Conservation (phyloP, 768 basidiomycete genomes). For the Hericium coralloides region DNA sequence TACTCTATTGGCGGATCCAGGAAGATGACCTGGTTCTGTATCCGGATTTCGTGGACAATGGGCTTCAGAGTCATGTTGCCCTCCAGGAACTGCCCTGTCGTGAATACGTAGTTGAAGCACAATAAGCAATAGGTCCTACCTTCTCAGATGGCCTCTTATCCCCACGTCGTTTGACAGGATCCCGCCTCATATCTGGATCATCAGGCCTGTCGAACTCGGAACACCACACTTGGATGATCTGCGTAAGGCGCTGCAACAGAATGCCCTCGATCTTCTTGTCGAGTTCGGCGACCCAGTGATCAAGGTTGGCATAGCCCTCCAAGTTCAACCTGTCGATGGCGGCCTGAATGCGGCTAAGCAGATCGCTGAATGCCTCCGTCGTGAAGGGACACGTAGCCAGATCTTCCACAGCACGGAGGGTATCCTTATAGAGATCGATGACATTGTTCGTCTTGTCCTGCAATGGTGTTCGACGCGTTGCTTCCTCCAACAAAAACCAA, state of each 20-base stretch:
- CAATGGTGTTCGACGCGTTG: background rate
- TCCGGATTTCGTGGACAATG: slow-evolving; percentile 91
- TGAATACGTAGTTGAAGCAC: background rate
- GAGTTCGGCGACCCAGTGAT: slow-evolving; percentile 46
- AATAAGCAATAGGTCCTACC: slow-evolving; percentile 28
- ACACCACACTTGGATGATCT: slow-evolving; percentile 84
- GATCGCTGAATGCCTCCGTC: slow-evolving; percentile 69
- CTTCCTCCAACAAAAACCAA: background rate
- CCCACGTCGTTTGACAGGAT: slow-evolving; percentile 50
- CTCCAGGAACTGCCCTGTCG: slow-evolving; percentile 48
- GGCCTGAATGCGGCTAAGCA: slow-evolving; percentile 73
- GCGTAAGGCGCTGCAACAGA: slow-evolving; percentile 61
- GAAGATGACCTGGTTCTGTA: slow-evolving; percentile 98
- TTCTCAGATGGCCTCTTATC: slow-evolving; percentile 74
- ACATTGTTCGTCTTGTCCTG: slow-evolving; percentile 93
- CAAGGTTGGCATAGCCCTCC: slow-evolving; percentile 81
- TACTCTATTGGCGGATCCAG: slow-evolving; percentile 96
- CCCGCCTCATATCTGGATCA: slow-evolving; percentile 54
- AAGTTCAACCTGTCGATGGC: slow-evolving; percentile 91
- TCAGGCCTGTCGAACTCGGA: slow-evolving; percentile 74
- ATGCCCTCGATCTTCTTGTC: slow-evolving; percentile 77
- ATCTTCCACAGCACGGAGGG: slow-evolving; percentile 78
- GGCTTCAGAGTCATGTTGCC: slow-evolving; percentile 72
- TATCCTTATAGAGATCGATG: slow-evolving; percentile 85
- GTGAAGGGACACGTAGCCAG: slow-evolving; percentile 83